phyloP scores from a whole-genome alignment of 2,329 filamentous ascomycete species.

The Neobulgaria alba region DNA sequence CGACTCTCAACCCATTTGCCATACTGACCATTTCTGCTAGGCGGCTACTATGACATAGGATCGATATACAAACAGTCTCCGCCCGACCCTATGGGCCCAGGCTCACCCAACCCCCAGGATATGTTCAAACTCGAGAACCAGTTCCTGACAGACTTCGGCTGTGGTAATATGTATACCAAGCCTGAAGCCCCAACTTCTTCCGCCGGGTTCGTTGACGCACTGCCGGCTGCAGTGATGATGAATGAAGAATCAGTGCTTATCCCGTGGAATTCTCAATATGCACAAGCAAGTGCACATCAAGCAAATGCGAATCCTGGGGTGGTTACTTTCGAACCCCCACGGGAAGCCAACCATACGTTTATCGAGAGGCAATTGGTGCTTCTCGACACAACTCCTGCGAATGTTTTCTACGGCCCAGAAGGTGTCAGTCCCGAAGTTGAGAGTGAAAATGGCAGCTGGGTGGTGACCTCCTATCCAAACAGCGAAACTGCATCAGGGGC shows the following conservation, averaged over 20 bases:
- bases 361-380: conserved; percentile 68
- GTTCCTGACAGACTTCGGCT: too few species aligned
- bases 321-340: conserved; percentile 44
- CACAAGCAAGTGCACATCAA: conserved; percentile 11
- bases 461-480: conserved; percentile 14
- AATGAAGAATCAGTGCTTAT: too few species aligned
- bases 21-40: conserved; percentile 9
- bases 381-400: conserved; percentile 18
- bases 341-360: conserved; percentile 51
- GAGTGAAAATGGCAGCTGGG: conserved; percentile 17
- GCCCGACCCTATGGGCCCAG: conserved; percentile 3
- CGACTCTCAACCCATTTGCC: too few species aligned
- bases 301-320: conserved; percentile 8
- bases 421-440: conserved; percentile 12
- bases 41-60: conserved; percentile 13
- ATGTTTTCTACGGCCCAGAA: conserved; percentile 25
- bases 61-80: conserved; percentile 5
- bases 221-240: too few species aligned
- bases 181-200: too few species aligned
- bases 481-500: conserved; percentile 10
- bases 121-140: too few species aligned
- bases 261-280: conserved; percentile 21
- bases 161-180: too few species aligned
- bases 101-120: too few species aligned
- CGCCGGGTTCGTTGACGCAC: too few species aligned